phyloP scores from a whole-genome alignment of 805 yeast species.

The Myxozyma udenii region DNA sequence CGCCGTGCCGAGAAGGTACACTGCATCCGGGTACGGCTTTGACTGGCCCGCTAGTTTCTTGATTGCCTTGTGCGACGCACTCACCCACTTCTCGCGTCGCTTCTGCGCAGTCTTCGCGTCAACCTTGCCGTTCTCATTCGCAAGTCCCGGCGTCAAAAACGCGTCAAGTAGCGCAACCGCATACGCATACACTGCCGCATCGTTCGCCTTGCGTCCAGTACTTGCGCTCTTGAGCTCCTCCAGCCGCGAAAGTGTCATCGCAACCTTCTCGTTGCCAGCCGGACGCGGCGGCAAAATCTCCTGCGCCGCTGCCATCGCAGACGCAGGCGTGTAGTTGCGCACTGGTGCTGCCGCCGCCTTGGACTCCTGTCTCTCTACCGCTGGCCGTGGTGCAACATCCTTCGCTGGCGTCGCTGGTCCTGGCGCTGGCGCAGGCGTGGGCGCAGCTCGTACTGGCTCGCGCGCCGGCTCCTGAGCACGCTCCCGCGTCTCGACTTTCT shows the following conservation, averaged over 20 bases:
- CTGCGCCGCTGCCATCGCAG: constrained; percentile 24
- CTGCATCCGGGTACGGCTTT: constrained; percentile 45
- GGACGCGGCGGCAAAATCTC: constrained; percentile 20
- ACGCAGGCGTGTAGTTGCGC: constrained; percentile 24
- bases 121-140: constrained; percentile 41
- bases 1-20: constrained; percentile 58
- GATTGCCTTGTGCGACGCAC: constrained; percentile 57
- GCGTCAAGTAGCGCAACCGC: constrained; percentile 58
- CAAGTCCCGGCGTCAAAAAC: constrained; percentile 40
- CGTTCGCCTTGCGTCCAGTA: constrained; percentile 38
- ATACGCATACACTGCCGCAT: constrained; percentile 58
- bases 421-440: background rate
- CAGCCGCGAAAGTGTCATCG: constrained; percentile 10
- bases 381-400: background rate
- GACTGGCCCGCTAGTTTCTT: constrained; percentile 51
- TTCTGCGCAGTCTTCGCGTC: constrained; percentile 47
- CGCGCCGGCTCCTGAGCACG: background rate
- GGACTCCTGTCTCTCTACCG: background rate
- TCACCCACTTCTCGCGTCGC: constrained; percentile 54
- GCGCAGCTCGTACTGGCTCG: background rate
- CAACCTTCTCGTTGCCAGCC: background rate
- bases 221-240: constrained; percentile 13
- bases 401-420: background rate
- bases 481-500: too few relatives aligned
- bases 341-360: constrained; percentile 12